These are phyloP conservation scores for Hanseniaspora uvarum DNA, from an alignment of 1,139 yeast genomes.

Conservation along the genomic window DNA sequence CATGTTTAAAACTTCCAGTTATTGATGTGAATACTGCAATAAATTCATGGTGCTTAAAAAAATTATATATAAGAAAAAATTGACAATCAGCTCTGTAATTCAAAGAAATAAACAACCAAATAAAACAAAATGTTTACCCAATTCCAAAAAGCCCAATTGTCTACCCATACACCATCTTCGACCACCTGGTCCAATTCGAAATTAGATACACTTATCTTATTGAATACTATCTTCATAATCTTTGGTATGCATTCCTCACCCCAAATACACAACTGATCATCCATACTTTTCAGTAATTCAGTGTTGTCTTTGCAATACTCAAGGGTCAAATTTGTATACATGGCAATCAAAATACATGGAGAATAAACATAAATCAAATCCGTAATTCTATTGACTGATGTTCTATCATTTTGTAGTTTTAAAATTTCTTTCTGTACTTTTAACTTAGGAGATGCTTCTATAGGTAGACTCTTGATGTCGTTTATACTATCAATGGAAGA, in stretches of 20 bases:
- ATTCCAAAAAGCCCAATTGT: slow-evolving; percentile 92
- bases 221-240: slow-evolving; percentile 13
- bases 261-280: slow-evolving; percentile 49
- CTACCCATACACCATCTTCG: slow-evolving; percentile 38
- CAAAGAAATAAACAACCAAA: slow-evolving; percentile 66
- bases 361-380: slow-evolving; percentile 72
- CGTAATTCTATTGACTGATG: slow-evolving; percentile 33
- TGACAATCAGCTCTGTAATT: slow-evolving; percentile 33
- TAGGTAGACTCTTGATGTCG: not conserved
- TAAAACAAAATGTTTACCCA: slow-evolving; percentile 86
- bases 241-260: slow-evolving; percentile 34
- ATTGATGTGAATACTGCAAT: no score
- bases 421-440: slow-evolving; percentile 22
- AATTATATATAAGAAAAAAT: not conserved
- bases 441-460: slow-evolving; percentile 19
- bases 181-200: not conserved
- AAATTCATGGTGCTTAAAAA: not conserved
- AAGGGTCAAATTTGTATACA: slow-evolving; percentile 84
- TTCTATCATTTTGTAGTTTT: slow-evolving; percentile 27
- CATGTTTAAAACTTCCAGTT: no score
- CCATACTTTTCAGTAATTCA: slow-evolving; percentile 31
- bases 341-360: slow-evolving; percentile 87
- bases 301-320: slow-evolving; percentile 62
- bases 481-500: not conserved
- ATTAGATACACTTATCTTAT: slow-evolving; percentile 21